phyloP scores from a whole-genome alignment of 176 grass and related monocot genomes.

The Rhynchospora breviuscula region DNA sequence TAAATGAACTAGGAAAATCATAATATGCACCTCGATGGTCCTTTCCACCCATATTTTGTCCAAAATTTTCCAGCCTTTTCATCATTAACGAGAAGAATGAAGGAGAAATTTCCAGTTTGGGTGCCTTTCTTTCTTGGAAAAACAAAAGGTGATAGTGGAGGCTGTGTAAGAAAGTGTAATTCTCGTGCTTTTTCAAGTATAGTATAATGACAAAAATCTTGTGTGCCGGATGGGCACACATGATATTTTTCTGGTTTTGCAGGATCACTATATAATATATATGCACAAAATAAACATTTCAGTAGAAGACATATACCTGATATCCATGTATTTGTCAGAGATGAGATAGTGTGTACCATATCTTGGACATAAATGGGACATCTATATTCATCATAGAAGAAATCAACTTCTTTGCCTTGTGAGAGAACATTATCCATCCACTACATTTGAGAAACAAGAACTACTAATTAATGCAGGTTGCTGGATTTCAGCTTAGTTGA shows the following conservation, averaged over 20 bases:
- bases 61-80: background rate
- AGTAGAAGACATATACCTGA: conserved; percentile 45
- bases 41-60: background rate
- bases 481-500: background rate
- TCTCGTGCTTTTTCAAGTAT: background rate
- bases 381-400: conserved; percentile 72
- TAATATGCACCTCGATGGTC: background rate
- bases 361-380: conserved; percentile 92
- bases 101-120: background rate
- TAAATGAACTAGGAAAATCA: background rate
- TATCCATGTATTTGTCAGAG: conserved; percentile 53
- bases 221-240: background rate
- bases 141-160: background rate
- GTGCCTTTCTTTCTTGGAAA: background rate
- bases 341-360: conserved; percentile 61
- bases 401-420: conserved; percentile 68
- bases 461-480: background rate
- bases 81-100: background rate
- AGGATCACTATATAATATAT: background rate
- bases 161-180: background rate
- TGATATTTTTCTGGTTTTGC: background rate
- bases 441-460: conserved; percentile 43
- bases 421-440: conserved; percentile 90
- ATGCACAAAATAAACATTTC: background rate
- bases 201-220: background rate